Conservation (phyloP, 495 filamentous ascomycete genomes). For the Penicillium canescens region DNA sequence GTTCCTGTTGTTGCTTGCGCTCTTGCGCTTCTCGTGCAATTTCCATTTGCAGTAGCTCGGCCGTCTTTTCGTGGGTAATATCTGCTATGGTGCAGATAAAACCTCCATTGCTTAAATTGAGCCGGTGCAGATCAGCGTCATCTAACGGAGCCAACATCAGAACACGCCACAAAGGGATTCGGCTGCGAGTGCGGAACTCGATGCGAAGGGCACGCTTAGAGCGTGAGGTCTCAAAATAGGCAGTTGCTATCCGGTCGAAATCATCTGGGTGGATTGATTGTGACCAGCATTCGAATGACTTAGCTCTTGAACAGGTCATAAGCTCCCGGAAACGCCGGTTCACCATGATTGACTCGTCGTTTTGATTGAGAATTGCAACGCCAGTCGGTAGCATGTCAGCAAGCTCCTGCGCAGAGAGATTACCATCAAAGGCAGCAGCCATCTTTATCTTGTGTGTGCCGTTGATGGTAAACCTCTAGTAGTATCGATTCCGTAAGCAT, state of each 20-base stretch:
- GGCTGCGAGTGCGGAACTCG: slow-evolving; percentile 18
- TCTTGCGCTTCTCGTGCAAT: slow-evolving; percentile 65
- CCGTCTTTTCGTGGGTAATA: slow-evolving; percentile 48
- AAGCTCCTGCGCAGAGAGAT: slow-evolving; percentile 22
- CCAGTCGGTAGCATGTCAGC: slow-evolving; percentile 21
- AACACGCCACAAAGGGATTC: slow-evolving; percentile 15
- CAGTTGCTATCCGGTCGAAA: slow-evolving; percentile 10
- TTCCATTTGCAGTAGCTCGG: slow-evolving; percentile 53
- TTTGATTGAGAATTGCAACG: slow-evolving; percentile 16
- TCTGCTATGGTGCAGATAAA: slow-evolving; percentile 32
- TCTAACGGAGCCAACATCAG: slow-evolving; percentile 17
- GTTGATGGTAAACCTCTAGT: too few species aligned
- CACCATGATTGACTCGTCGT: slow-evolving; percentile 14
- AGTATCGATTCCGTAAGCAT: too few species aligned
- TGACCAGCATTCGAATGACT: slow-evolving; percentile 9
- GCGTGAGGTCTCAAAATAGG: slow-evolving; percentile 8
- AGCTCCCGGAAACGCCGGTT: slow-evolving; percentile 20
- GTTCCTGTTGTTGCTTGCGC: slow-evolving; percentile 70
- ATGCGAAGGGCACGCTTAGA: slow-evolving; percentile 11
- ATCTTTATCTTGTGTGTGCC: too few species aligned
- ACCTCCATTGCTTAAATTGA: slow-evolving; percentile 12
- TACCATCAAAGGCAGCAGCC: too few species aligned
- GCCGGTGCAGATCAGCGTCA: slow-evolving; percentile 1
- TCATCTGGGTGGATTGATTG: slow-evolving; percentile 18
- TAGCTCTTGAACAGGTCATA: not conserved